phyloP scores from a whole-genome alignment of 164 flowering plant genomes.

The Cinnamomum micranthum region DNA sequence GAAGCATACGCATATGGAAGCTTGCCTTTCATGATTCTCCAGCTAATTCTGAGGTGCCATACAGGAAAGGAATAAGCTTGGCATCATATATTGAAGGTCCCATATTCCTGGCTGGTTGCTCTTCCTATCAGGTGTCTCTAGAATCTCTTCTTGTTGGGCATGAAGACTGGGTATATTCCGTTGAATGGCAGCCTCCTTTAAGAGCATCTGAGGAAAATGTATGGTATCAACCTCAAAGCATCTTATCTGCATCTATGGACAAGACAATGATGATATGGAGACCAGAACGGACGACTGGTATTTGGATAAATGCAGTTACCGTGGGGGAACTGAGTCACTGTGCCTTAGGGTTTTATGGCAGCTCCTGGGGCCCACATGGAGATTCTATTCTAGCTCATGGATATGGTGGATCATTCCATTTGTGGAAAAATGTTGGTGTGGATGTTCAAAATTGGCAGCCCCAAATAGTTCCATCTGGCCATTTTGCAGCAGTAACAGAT shows the following conservation, averaged over 20 bases:
- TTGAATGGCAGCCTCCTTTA: constrained; percentile 86
- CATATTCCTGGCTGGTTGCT: constrained; percentile 51
- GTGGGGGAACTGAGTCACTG: constrained; percentile 97
- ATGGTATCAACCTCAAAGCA: constrained; percentile 64
- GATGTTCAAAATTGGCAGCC: constrained; percentile 81
- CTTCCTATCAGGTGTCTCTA: constrained; percentile 72
- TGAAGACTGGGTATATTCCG: constrained; percentile 99
- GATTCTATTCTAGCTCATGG: constrained; percentile 88
- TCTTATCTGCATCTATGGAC: constrained; percentile 97
- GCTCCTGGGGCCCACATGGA: constrained; percentile 87
- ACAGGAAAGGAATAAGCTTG: constrained; percentile 49
- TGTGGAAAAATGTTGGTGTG: constrained; percentile 81
- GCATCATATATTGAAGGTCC: constrained; percentile 91
- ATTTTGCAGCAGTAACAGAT: constrained; percentile 79
- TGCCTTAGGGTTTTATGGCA: constrained; percentile 97
- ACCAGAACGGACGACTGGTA: constrained; percentile 89
- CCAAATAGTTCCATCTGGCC: constrained; percentile 94
- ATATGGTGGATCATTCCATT: constrained; percentile 95
- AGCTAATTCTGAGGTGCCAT: constrained; percentile 20
- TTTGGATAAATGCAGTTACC: constrained; percentile 94
- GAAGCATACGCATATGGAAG: constrained; percentile 94
- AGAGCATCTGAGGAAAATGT: constrained; percentile 30
- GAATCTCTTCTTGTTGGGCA: constrained; percentile 95
- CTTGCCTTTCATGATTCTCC: constrained; percentile 30
- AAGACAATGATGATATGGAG: constrained; percentile 99